Evolutionary conservation across 1,284 basidiomycete species (phyloP).

Genomic region (Ceratobasidium sp.): DNA sequence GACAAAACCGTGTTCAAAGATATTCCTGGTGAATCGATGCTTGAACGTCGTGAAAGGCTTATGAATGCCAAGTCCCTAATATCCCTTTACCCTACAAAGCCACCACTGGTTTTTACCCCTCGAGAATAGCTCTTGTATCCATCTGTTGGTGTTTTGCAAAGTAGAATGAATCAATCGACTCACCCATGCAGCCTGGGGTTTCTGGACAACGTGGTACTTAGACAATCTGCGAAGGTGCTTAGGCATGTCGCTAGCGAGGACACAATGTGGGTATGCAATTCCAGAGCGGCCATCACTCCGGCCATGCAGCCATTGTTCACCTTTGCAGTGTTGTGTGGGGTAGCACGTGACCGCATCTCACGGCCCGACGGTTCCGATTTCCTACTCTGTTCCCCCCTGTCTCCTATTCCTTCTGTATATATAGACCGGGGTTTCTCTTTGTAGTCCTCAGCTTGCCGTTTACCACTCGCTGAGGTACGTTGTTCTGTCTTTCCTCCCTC

Average conservation of each 20-base stretch:
- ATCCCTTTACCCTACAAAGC: background rate
- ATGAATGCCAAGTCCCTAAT: background rate
- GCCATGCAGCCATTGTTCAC: background rate
- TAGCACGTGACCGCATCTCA: too few relatives aligned
- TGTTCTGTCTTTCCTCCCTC: too few relatives aligned
- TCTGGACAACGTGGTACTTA: too few relatives aligned
- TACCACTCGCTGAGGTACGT: too few relatives aligned
- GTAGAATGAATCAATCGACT: background rate
- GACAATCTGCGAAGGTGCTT: too few relatives aligned
- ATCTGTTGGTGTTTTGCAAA: background rate
- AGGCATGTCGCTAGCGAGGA: background rate
- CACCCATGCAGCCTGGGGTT: too few relatives aligned
- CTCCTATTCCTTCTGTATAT: too few relatives aligned
- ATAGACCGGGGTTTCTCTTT: too few relatives aligned
- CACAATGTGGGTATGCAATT: background rate
- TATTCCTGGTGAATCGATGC: background rate
- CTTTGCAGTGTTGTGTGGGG: too few relatives aligned
- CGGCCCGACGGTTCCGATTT: too few relatives aligned
- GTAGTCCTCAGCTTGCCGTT: too few relatives aligned
- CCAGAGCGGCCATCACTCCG: background rate
- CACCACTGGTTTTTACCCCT: conserved; percentile 5
- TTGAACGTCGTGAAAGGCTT: background rate
- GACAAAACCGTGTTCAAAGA: conserved; percentile 1
- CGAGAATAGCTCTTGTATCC: background rate
- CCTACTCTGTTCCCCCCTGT: too few relatives aligned